phyloP scores from a whole-genome alignment of 208 protist species.

The Naegleria gruberi region DNA sequence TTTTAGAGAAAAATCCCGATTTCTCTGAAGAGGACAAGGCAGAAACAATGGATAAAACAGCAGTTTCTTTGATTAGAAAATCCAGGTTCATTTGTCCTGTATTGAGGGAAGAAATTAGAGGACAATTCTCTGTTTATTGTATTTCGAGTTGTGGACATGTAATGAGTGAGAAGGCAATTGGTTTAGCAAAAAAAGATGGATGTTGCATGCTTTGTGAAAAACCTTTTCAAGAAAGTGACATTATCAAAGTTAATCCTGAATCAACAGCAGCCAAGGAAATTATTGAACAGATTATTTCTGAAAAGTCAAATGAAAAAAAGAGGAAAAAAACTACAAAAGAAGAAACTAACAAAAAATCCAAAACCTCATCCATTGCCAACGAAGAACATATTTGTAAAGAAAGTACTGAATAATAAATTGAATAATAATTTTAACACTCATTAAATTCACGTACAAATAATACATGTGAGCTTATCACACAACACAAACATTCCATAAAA shows the following conservation, averaged over 20 bases:
- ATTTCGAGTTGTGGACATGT: background rate
- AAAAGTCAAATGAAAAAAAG: background rate
- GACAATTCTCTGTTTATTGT: background rate
- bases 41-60: background rate
- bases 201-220: slow-evolving; percentile 5
- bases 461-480: too few species aligned
- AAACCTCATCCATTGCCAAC: too few species aligned
- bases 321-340: background rate
- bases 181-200: background rate
- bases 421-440: too few species aligned
- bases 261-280: background rate
- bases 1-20: background rate
- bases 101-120: background rate
- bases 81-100: background rate
- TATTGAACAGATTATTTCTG: background rate
- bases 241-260: background rate
- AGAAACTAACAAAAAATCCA: background rate
- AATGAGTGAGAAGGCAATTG: background rate
- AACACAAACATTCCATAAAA: too few species aligned
- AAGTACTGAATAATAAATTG: too few species aligned
- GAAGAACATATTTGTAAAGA: too few species aligned
- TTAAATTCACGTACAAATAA: too few species aligned
- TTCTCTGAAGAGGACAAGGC: background rate
- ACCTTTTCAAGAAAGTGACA: background rate
- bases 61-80: background rate